Conservation (phyloP, 2,329 filamentous ascomycete genomes). For the Diaporthe humulicola region DNA sequence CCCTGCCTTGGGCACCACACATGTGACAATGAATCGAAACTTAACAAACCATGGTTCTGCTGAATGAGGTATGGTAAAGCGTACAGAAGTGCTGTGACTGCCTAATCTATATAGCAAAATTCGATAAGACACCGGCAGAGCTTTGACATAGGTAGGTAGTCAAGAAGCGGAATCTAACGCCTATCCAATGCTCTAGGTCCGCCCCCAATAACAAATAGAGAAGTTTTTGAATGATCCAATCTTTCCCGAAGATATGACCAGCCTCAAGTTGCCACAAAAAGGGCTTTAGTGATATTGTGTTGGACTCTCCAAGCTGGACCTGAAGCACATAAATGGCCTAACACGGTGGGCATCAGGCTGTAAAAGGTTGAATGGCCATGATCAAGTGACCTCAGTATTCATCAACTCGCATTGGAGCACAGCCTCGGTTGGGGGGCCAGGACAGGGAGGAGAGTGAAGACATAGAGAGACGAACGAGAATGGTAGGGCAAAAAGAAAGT, state of each 20-base stretch:
- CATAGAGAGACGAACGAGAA: not conserved
- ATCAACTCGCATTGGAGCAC: too few relatives aligned
- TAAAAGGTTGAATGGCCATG: not conserved
- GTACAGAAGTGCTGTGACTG: not conserved
- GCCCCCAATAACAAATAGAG: too few relatives aligned
- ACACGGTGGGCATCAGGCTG: not conserved
- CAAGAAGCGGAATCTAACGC: too few relatives aligned
- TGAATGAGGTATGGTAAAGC: too few relatives aligned
- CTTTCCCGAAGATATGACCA: too few relatives aligned
- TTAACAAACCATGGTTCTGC: not conserved
- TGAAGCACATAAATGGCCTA: too few relatives aligned
- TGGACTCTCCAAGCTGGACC: not conserved
- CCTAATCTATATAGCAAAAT: too few relatives aligned
- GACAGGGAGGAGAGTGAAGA: not conserved
- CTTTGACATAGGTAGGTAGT: too few relatives aligned
- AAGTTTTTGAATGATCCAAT: too few relatives aligned
- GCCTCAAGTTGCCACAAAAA: too few relatives aligned
- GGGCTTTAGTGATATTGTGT: too few relatives aligned
- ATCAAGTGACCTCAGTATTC: not conserved
- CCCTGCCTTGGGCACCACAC: too few relatives aligned
- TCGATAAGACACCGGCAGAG: not conserved
- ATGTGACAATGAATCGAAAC: not conserved
- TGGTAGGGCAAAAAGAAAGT: not conserved
- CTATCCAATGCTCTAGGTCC: not conserved
- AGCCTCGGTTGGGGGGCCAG: not conserved